A percentile compares a stretch with the other conserved stretches of the same genome.
Conservation (phyloP, 371 early-diverging fungal species). For the Nematocida displodere region DNA sequence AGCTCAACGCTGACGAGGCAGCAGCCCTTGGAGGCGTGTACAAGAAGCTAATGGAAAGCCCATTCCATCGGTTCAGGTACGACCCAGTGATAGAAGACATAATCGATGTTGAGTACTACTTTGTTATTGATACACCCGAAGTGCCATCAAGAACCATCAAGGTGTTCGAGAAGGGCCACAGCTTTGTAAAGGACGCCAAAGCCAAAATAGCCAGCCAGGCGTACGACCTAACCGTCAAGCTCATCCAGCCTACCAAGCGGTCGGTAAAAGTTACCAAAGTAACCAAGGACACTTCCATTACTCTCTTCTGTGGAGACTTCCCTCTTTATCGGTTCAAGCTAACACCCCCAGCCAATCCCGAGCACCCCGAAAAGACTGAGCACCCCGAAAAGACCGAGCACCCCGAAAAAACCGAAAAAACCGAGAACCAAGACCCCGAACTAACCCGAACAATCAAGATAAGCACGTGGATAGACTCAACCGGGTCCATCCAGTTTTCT, state of each 20-base stretch:
- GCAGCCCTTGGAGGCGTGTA: constrained; percentile 44
- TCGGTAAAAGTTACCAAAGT: background rate
- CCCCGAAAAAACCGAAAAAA: background rate
- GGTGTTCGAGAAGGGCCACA: background rate
- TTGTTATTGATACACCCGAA: background rate
- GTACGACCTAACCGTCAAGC: constrained; percentile 3
- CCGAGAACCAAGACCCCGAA: background rate
- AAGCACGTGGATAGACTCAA: background rate
- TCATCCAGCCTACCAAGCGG: background rate
- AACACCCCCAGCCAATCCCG: background rate
- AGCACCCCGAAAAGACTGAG: background rate
- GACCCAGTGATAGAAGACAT: constrained; percentile 44
- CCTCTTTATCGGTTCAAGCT: background rate
- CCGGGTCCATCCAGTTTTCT: background rate
- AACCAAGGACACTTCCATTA: background rate
- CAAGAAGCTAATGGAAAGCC: constrained; percentile 43
- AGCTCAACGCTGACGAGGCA: constrained; percentile 44
- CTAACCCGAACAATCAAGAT: background rate
- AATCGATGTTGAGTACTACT: background rate
- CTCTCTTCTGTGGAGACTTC: background rate
- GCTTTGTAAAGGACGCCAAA: background rate
- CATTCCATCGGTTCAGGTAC: constrained; percentile 44
- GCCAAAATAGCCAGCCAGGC: background rate
- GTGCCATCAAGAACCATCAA: background rate
- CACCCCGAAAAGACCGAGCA: background rate